Conservation (phyloP, 495 filamentous ascomycete genomes). For the Chaetomium cochliodes region DNA sequence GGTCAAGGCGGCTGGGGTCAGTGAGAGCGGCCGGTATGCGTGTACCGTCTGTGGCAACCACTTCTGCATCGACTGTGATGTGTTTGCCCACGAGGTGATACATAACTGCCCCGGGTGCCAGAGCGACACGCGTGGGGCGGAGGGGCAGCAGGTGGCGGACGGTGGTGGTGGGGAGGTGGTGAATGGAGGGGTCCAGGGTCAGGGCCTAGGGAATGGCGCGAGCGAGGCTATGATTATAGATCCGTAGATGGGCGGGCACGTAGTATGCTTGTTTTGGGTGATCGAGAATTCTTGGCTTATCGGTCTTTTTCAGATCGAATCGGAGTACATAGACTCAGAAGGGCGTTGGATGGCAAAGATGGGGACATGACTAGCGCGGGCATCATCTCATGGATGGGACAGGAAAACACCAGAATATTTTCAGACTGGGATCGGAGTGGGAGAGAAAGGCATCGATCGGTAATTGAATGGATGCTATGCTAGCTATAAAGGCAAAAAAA, state of each 20-base stretch:
- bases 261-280: neutral
- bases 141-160: neutral
- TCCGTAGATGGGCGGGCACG: conserved; percentile 36
- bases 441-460: neutral
- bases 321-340: too few relatives aligned
- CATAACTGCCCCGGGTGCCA: conserved; percentile 97
- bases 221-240: conserved; percentile 43
- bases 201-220: neutral
- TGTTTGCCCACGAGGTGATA: conserved; percentile 87
- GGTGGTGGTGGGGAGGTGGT: conserved; percentile 10
- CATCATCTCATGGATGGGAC: neutral
- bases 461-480: conserved; percentile 1
- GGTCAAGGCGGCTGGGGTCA: conserved; percentile 57
- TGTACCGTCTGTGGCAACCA: conserved; percentile 81
- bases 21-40: conserved; percentile 82
- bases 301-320: too few relatives aligned
- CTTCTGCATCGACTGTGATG: conserved; percentile 97
- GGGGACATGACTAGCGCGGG: neutral
- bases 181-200: conserved; percentile 17
- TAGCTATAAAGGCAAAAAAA: neutral
- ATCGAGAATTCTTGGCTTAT: too few relatives aligned
- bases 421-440: too few relatives aligned
- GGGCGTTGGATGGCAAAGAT: conserved; percentile 11
- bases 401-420: neutral
- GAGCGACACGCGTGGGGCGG: conserved; percentile 48